These are phyloP conservation scores for Termitomyces sp. DNA, from an alignment of 768 basidiomycete species.

Conservation along the genomic window DNA sequence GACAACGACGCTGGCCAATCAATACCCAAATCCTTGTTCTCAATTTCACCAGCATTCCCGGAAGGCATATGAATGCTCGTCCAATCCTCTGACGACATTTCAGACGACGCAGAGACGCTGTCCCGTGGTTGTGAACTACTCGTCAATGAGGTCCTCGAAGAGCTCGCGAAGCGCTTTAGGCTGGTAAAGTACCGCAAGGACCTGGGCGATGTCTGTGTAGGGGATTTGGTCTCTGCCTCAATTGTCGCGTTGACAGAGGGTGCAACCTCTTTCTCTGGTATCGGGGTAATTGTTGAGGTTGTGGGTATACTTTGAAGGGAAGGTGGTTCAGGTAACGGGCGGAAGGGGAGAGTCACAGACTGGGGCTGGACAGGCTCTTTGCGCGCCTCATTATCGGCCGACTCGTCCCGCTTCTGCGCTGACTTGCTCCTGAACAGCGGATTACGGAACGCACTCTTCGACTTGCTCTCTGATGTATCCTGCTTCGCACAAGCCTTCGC, in stretches of 20 bases:
- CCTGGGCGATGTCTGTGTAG: conserved; percentile 46
- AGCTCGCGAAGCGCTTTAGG: conserved; percentile 43
- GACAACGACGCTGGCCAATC: conserved; percentile 47
- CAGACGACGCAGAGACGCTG: conserved; percentile 58
- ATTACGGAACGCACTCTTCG: conserved; percentile 13
- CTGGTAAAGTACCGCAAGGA: conserved; percentile 48
- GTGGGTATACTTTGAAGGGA: not conserved
- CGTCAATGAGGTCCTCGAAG: conserved; percentile 25
- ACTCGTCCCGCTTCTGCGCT: conserved; percentile 6
- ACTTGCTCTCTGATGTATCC: conserved; percentile 17
- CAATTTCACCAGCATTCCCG: conserved; percentile 27
- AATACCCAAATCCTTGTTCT: conserved; percentile 20
- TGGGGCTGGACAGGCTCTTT: conserved; percentile 8
- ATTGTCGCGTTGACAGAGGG: not conserved
- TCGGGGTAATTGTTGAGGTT: not conserved
- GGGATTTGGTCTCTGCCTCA: not conserved
- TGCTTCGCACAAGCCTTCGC: conserved; percentile 20
- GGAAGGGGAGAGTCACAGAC: conserved; percentile 7
- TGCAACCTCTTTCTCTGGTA: conserved; percentile 7
- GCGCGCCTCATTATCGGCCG: not conserved
- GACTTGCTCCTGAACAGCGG: conserved; percentile 12
- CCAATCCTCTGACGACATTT: conserved; percentile 69
- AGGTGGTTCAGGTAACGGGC: conserved; percentile 1
- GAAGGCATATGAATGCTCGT: conserved; percentile 58
- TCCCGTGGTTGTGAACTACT: conserved; percentile 43